phyloP scores from a whole-genome alignment of 163 green algal species.

The Chloromonas sp. region DNA sequence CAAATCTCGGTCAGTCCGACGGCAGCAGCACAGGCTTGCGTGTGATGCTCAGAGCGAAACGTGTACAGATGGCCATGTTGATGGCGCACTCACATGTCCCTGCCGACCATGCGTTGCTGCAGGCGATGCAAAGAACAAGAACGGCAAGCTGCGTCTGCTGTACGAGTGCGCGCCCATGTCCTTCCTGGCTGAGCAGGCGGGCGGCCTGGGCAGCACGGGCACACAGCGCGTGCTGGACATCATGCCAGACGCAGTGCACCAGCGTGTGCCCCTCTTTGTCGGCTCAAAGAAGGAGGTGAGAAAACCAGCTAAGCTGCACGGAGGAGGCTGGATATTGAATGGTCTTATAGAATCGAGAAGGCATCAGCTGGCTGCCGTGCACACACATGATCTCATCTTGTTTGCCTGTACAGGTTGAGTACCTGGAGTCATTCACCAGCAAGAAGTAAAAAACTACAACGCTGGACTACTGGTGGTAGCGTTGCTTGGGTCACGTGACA shows the following conservation, averaged over 20 bases:
- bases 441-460: background rate
- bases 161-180: slow-evolving; percentile 97
- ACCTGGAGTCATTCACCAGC: slow-evolving; percentile 3
- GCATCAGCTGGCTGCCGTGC: no score
- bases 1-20: no score
- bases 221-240: slow-evolving; percentile 70
- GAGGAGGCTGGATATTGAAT: no score
- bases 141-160: slow-evolving; percentile 96
- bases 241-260: slow-evolving; percentile 76
- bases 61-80: no score
- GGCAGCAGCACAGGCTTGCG: no score
- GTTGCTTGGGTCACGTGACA: no score
- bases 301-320: background rate
- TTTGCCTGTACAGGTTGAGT: background rate
- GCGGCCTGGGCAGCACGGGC: slow-evolving; percentile 84
- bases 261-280: slow-evolving; percentile 92
- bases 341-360: no score
- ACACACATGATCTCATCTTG: no score
- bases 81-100: no score
- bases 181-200: slow-evolving; percentile 92
- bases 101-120: background rate
- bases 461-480: background rate
- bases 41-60: no score
- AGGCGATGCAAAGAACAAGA: slow-evolving; percentile 83
- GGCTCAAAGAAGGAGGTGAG: slow-evolving; percentile 80